These are phyloP conservation scores for Candida montana DNA, from an alignment of 805 yeast species.

Conservation along the genomic window DNA sequence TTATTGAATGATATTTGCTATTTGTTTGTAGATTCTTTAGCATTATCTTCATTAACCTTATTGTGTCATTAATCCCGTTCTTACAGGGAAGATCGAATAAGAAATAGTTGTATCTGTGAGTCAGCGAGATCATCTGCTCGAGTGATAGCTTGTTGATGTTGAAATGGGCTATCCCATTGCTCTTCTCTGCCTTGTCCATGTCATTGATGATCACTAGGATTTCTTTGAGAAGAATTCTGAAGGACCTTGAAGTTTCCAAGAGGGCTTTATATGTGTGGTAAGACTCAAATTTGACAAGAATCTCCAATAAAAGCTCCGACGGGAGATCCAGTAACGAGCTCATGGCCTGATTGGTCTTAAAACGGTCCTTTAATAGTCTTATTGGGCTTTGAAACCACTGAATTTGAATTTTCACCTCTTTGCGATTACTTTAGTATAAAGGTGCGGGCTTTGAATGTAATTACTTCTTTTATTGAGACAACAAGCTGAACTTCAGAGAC, in stretches of 20 bases:
- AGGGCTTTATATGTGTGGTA: constrained; percentile 10
- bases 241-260: constrained; percentile 7
- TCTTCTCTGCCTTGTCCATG: background rate
- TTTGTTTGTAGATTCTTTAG: constrained; percentile 10
- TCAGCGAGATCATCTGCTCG: constrained; percentile 2
- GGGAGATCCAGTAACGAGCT: constrained; percentile 15
- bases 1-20: constrained; percentile 13
- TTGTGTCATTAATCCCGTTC: constrained; percentile 1
- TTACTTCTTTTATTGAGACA: no score
- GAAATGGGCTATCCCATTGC: constrained; percentile 1
- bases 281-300: constrained; percentile 9
- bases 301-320: constrained; percentile 11
- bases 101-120: constrained; percentile 12
- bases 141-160: constrained; percentile 10
- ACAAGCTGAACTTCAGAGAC: no score
- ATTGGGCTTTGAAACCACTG: background rate
- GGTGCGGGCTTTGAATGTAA: no score
- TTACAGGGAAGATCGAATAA: constrained; percentile 11
- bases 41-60: constrained; percentile 13
- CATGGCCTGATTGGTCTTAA: background rate
- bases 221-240: constrained; percentile 8
- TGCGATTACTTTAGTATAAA: no score
- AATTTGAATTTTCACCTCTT: background rate
- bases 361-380: background rate
- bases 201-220: constrained; percentile 11